Conservation (phyloP, 345 rosid species). For the Eucalyptus guilfoylei region DNA sequence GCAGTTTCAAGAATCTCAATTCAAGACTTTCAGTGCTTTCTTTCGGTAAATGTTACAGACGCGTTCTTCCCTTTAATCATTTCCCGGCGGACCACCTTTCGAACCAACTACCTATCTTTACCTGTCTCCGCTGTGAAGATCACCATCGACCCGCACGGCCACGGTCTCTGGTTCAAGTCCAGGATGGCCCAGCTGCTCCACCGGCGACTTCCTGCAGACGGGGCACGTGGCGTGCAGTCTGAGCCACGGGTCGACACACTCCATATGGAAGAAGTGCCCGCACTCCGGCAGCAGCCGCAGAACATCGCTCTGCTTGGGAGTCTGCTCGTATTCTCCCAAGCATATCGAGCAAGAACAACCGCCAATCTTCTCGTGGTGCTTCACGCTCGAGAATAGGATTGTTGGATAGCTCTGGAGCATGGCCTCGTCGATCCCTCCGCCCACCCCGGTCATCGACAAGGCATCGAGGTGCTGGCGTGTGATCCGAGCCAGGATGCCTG, state of each 20-base stretch:
- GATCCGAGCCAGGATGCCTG: not conserved
- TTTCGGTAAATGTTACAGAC: not conserved
- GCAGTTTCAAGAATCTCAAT: not conserved
- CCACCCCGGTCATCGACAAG: not conserved
- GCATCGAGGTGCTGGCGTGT: not conserved
- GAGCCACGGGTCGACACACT: constrained; percentile 8
- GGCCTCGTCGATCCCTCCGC: not conserved
- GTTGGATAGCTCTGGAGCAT: not conserved
- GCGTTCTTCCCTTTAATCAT: not conserved
- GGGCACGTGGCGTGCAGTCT: constrained; percentile 1
- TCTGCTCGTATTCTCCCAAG: not conserved
- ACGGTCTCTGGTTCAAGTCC: no score
- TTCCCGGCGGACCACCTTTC: not conserved
- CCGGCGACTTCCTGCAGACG: not conserved
- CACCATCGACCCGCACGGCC: not conserved
- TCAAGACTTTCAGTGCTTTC: not conserved
- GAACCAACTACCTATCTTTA: not conserved
- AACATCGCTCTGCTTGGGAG: not conserved
- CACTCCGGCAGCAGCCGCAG: constrained; percentile 1
- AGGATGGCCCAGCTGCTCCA: no score
- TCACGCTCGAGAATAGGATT: not conserved
- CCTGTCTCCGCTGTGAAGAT: not conserved
- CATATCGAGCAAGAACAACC: not conserved
- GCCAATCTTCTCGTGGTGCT: not conserved
- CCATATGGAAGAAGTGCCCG: constrained; percentile 3